Evolutionary conservation across 352 stramenopile genomes (phyloP), one percentile per base, ranked within the genome.

Genomic region (Pythium biforme): DNA sequence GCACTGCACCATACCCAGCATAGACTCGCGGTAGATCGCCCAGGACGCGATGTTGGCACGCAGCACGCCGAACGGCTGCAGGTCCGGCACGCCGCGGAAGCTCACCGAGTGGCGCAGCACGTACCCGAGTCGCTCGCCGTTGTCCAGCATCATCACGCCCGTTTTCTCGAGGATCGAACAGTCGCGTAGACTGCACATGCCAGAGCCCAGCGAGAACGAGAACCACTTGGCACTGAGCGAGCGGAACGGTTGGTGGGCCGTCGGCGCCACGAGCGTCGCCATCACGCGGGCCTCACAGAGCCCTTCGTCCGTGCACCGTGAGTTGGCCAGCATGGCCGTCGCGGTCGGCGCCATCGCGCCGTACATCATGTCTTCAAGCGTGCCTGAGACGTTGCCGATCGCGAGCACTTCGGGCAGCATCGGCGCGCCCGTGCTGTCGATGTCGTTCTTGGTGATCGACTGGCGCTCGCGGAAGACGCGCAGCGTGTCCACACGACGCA

Each of bases 291-390:
- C 73, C 29, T 83, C 77, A 10, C 74, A 66, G 10, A 80, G 57
- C 6, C 72, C 55, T 46, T 80, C 71, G 17, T 55, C 58, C 25
- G 62, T 69, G 47, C 75, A 77, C 1, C 53, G 59, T 2, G 73
- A 72, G 29, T 66, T 68, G 22, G 77, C 68, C 14, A 77, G 61
- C 49, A 72, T 74, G 6, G 52, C 61, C n/a, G 66, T 43, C 1
- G 49, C 57, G 3, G 73, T 61, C 23, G 68, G 67, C 10, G 73
- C 72, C 26, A 69, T 55, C 1, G 59, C 67, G 19, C 76, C 74
- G 47, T 75, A 79, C 74, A 86, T 73, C 59, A 83, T 69, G 57
- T 86, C 76, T 31, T 86, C 68, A 19, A 86, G 46, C 9, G 74
- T 70, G 4, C 76, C 76, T 11, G 77, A 69, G 25, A 81, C 67